Evolutionary conservation across 2,329 filamentous ascomycete species (phyloP), one percentile per base, ranked within the genome.

Genomic region (Botryotinia convoluta): DNA sequence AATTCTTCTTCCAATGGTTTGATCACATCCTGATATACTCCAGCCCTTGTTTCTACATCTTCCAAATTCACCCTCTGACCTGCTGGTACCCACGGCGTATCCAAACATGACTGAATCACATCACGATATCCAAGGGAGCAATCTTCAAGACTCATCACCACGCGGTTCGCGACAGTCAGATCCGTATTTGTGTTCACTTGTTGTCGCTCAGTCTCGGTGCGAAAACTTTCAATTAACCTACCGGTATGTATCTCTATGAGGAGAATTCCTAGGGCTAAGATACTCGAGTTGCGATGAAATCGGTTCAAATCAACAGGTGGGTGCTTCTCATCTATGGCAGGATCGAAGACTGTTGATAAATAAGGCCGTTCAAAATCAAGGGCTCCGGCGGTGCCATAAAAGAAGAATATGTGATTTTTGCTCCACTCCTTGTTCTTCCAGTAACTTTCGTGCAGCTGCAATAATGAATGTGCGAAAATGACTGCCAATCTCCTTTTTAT

Each of bases 111-210:
- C 26, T 68, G 64, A 16, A 68, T 42, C 16, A 48, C 64, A 54
- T 68, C 64, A 54, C 64, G 45, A 68, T 68, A 68, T 39, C 64
- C 64, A 68, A 68, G 45, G 12, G 64, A 68, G 9, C 64, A 68
- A 54, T 68, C 64, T 14, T 54, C 45, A 7, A 68, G 64, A 29
- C 26, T 42, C 45, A 22, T 68, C 6, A 68, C 64, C 26, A 68
- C 64, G 3, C 45, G 45, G 9, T 54, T 68, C 18, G 64, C 64
- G 26, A 68, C 64, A 20, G 51, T 22, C 64, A 48, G 32, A 22
- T 68, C 64, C 7, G 64, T 68, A 9, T 68, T 57, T 39, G 64
- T n/a, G 64, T 68, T 68, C 20, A 54, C n/a, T n/a, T 68, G 32
- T 39, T 68, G 35, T 7, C 7, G 12, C 7, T 68, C 45, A 14